Conservation (phyloP, 768 basidiomycete genomes). For the Hypsizygus marmoreus region DNA sequence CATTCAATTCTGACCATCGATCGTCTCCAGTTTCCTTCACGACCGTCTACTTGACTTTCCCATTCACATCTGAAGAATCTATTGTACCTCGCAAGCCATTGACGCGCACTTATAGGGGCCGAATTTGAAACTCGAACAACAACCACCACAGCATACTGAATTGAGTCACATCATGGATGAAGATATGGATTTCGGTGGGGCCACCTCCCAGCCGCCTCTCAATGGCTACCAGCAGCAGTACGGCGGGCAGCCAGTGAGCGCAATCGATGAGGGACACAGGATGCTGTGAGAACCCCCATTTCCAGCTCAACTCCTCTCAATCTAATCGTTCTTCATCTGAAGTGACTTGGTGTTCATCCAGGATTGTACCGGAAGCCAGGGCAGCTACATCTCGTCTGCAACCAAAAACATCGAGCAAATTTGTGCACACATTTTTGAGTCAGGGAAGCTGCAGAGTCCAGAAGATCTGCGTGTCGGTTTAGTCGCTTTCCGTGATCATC, state of each 20-base stretch:
- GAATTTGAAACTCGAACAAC: constrained; percentile 8
- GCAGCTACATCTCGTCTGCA: constrained; percentile 88
- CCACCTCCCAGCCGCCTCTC: constrained; percentile 36
- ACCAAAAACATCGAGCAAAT: constrained; percentile 97
- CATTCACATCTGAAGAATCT: too few relatives aligned
- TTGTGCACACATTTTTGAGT: constrained; percentile 92
- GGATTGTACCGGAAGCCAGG: constrained; percentile 93
- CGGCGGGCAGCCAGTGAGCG: constrained; percentile 24
- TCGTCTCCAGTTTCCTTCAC: constrained; percentile 17
- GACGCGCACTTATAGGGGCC: constrained; percentile 11
- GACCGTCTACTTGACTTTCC: constrained; percentile 1
- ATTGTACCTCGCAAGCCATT: too few relatives aligned
- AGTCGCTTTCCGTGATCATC: constrained; percentile 94
- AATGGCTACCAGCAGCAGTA: constrained; percentile 35
- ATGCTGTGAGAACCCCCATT: constrained; percentile 62
- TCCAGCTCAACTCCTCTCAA: constrained; percentile 9
- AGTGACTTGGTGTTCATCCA: constrained; percentile 95
- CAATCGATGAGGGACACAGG: constrained; percentile 51
- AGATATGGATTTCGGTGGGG: constrained; percentile 71
- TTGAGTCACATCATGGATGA: constrained; percentile 60
- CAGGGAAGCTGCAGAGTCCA: constrained; percentile 81
- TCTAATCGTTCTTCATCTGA: constrained; percentile 19
- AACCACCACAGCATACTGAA: constrained; percentile 11
- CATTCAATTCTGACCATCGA: constrained; percentile 26
- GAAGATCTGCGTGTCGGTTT: constrained; percentile 93